A percentile compares a stretch with the other conserved stretches of the same genome.
Conservation (phyloP, 768 basidiomycete genomes). For the Leccinum imitatum region DNA sequence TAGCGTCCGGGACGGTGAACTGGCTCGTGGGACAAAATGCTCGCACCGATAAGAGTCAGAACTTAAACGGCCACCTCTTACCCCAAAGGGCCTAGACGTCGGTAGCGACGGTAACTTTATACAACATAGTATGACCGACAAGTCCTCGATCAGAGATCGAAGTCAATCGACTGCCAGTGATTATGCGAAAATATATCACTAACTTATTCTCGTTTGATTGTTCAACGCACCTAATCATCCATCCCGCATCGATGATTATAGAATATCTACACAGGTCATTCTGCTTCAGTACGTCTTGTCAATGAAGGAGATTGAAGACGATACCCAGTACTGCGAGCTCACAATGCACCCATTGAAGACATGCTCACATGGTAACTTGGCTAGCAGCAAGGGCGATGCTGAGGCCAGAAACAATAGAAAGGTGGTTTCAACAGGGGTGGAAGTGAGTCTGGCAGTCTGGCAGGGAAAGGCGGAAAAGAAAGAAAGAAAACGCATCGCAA, state of each 20-base stretch:
- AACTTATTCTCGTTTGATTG: no score
- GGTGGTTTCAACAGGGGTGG: neutral
- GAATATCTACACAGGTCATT: neutral
- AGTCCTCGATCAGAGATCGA: no score
- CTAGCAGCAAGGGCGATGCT: neutral
- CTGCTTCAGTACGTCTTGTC: conserved; percentile 2
- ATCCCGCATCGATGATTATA: no score
- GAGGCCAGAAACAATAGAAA: no score
- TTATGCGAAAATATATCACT: neutral
- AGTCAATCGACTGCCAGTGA: no score
- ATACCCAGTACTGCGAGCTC: conserved; percentile 14
- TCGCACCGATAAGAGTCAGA: no score
- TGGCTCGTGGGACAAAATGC: no score
- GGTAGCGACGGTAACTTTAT: no score
- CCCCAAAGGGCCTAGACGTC: no score
- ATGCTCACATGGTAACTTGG: neutral
- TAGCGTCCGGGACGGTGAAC: no score
- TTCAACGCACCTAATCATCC: neutral
- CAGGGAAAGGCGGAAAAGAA: conserved; percentile 9
- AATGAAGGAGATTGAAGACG: neutral
- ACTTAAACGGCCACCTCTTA: no score
- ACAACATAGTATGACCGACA: no score
- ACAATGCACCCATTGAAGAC: conserved; percentile 9
- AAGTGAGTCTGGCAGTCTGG: conserved; percentile 9
- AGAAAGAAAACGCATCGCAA: conserved; percentile 16